Evolutionary conservation across 495 filamentous ascomycete species (phyloP).

Genomic region (Pseudomonodictys pantanalensis): DNA sequence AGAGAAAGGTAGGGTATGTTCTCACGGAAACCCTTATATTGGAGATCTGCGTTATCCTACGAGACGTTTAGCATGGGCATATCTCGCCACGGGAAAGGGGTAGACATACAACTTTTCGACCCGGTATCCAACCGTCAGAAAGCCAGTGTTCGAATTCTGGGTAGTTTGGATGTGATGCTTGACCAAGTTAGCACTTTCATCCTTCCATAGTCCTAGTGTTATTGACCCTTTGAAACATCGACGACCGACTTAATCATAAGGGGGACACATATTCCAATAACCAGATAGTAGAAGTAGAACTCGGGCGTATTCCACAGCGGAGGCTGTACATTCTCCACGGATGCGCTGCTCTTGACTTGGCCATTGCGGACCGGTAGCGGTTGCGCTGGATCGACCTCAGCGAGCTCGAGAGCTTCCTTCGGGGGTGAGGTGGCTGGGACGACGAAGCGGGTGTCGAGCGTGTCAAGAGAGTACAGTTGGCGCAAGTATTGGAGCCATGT

Average conservation of each 20-base stretch:
- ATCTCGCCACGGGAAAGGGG: neutral
- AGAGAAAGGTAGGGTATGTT: slow-evolving; percentile 78
- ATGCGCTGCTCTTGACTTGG: slow-evolving; percentile 35
- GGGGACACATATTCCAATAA: slow-evolving; percentile 66
- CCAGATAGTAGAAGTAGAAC: slow-evolving; percentile 77
- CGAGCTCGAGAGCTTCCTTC: slow-evolving; percentile 49
- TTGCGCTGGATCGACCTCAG: slow-evolving; percentile 24
- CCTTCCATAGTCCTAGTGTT: neutral
- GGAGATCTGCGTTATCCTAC: slow-evolving; percentile 84
- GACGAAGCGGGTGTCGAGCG: slow-evolving; percentile 88
- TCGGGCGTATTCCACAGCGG: slow-evolving; percentile 84
- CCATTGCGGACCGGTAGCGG: slow-evolving; percentile 44
- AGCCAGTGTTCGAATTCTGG: slow-evolving; percentile 67
- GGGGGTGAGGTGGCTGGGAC: slow-evolving; percentile 66
- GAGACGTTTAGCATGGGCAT: neutral
- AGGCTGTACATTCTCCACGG: slow-evolving; percentile 44
- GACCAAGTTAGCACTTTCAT: slow-evolving; percentile 1
- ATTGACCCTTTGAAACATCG: slow-evolving; percentile 77
- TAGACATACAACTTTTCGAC: slow-evolving; percentile 76
- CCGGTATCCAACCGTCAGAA: slow-evolving; percentile 87
- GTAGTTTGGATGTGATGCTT: slow-evolving; percentile 82
- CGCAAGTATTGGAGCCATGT: slow-evolving; percentile 47
- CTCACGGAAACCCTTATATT: slow-evolving; percentile 81
- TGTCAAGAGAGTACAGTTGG: slow-evolving; percentile 77
- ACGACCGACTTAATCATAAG: slow-evolving; percentile 88